Evolutionary conservation across 257 asterid species (phyloP).

Genomic region (Echites panduratus): DNA sequence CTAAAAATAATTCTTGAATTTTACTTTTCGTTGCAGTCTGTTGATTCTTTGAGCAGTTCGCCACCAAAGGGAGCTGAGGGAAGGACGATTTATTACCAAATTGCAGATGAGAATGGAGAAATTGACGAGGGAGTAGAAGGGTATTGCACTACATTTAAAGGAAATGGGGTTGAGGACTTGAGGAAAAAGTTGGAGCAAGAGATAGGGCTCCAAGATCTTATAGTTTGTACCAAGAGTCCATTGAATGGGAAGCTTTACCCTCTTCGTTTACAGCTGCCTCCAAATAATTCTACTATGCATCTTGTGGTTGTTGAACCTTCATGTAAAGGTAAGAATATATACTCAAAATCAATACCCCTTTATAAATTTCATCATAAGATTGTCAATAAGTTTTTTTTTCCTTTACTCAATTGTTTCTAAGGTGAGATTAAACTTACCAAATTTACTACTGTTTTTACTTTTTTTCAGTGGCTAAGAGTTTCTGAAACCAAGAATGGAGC

Average conservation of each 20-base stretch:
- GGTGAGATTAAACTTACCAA: no score
- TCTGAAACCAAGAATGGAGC: conserved; percentile 14
- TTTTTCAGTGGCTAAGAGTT: conserved; percentile 31
- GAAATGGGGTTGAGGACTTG: conserved; percentile 55
- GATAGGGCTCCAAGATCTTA: conserved; percentile 50
- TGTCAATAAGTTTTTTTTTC: neutral
- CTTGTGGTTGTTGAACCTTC: conserved; percentile 62
- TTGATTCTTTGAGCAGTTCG: conserved; percentile 49
- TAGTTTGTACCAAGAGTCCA: conserved; percentile 70
- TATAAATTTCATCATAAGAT: neutral
- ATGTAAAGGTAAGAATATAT: conserved; percentile 39
- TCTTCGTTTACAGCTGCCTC: conserved; percentile 93
- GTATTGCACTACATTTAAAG: conserved; percentile 57
- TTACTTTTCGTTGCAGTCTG: conserved; percentile 45
- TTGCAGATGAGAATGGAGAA: conserved; percentile 65
- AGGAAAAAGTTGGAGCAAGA: conserved; percentile 53
- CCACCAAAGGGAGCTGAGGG: conserved; percentile 71
- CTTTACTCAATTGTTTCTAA: no score
- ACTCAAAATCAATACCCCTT: neutral
- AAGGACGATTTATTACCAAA: conserved; percentile 45
- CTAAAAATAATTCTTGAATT: neutral
- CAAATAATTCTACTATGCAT: conserved; percentile 68
- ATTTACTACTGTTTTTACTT: no score
- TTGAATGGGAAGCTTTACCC: conserved; percentile 83
- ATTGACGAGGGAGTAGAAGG: conserved; percentile 61